These are phyloP conservation scores for Oropetium thomaeum DNA, from an alignment of 176 grass and related monocot genomes.

Conservation along the genomic window DNA sequence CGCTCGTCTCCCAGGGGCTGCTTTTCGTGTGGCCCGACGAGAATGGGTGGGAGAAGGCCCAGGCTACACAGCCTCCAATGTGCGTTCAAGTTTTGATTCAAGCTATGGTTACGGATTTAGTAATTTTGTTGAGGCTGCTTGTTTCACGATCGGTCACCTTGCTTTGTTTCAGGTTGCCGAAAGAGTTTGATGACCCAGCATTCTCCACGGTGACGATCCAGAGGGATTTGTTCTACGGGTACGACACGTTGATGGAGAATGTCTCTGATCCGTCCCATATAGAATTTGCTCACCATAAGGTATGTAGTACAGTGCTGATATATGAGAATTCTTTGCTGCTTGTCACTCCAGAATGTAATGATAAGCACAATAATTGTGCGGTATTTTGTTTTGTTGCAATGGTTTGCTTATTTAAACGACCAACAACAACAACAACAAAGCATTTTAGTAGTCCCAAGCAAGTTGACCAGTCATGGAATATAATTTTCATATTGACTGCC, in stretches of 20 bases:
- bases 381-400: no score
- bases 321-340: not conserved
- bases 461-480: not conserved
- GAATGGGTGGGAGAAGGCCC: conserved; percentile 81
- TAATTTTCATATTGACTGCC: not conserved
- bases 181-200: conserved; percentile 76
- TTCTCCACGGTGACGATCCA: conserved; percentile 96
- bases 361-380: not conserved
- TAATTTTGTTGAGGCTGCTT: not conserved
- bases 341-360: not conserved
- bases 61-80: conserved; percentile 78
- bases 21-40: conserved; percentile 97
- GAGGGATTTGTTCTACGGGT: conserved; percentile 89
- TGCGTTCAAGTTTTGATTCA: not conserved
- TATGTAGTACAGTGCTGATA: not conserved
- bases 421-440: no score
- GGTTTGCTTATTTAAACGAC: no score
- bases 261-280: conserved; percentile 97
- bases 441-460: no score
- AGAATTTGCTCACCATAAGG: conserved; percentile 99
- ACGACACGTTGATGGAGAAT: conserved; percentile 97
- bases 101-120: not conserved
- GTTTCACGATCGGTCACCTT: not conserved
- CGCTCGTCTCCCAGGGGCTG: conserved; percentile 77
- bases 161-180: conserved; percentile 65